Percentiles rank a stretch among this genome's conserved stretches.
Evolutionary conservation across 2,329 filamentous ascomycete species (phyloP).

Genomic region (Leptoxyphium fumago): DNA sequence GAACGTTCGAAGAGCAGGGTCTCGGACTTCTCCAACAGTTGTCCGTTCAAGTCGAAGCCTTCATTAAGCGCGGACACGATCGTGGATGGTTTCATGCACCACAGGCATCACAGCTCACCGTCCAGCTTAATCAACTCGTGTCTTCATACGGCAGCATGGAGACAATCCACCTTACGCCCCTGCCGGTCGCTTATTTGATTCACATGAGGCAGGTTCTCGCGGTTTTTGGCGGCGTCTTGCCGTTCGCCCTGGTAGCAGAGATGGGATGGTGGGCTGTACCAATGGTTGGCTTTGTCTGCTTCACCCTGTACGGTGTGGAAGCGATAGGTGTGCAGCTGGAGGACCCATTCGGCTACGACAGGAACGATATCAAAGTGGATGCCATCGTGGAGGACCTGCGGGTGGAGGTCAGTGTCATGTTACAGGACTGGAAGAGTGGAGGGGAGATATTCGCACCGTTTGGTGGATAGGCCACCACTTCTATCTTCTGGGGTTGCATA

Average conservation of each 20-base stretch:
- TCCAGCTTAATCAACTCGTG: conserved; percentile 41
- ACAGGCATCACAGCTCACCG: conserved; percentile 42
- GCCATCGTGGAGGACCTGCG: conserved; percentile 47
- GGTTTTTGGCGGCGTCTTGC: conserved; percentile 44
- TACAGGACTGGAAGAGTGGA: conserved; percentile 41
- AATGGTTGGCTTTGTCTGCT: conserved; percentile 44
- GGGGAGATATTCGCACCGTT: conserved; percentile 12
- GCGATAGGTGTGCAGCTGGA: conserved; percentile 50
- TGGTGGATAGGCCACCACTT: background rate
- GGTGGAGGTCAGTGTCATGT: conserved; percentile 41
- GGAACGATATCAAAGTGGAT: conserved; percentile 55
- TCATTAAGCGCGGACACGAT: conserved; percentile 41
- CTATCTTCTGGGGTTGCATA: too few species aligned
- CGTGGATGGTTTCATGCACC: conserved; percentile 46
- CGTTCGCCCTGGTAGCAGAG: conserved; percentile 48
- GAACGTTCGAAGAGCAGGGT: conserved; percentile 40
- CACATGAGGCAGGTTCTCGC: conserved; percentile 50
- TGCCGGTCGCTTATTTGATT: conserved; percentile 50
- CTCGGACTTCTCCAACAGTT: conserved; percentile 46
- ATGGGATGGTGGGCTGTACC: conserved; percentile 49
- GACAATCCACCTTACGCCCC: conserved; percentile 48
- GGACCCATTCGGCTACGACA: conserved; percentile 51
- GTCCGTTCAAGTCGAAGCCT: conserved; percentile 44
- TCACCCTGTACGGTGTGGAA: conserved; percentile 50
- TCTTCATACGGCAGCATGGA: conserved; percentile 50